Conservation (phyloP, 345 rosid genomes). For the Abelmoschus esculentus region DNA sequence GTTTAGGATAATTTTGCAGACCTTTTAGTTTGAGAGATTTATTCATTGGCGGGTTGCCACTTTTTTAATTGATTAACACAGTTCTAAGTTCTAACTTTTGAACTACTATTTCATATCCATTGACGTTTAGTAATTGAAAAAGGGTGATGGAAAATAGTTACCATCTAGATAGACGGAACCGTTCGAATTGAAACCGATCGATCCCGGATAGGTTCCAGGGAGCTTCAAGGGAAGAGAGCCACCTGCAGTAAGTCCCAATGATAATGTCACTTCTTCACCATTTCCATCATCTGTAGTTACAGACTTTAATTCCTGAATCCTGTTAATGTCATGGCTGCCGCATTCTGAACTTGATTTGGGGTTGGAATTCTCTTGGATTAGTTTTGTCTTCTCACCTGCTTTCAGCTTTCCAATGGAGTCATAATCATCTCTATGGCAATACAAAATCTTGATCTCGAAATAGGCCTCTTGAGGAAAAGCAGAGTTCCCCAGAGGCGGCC, state of each 20-base stretch:
- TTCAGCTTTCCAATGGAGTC: constrained; percentile 17
- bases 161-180: constrained; percentile 84
- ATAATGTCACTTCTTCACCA: constrained; percentile 28
- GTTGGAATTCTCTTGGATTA: constrained; percentile 39
- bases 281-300: constrained; percentile 27
- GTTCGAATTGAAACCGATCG: constrained; percentile 79
- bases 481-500: constrained; percentile 60
- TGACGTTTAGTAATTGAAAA: no score
- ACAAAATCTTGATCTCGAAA: constrained; percentile 68
- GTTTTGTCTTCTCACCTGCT: constrained; percentile 61
- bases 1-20: neutral
- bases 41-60: neutral
- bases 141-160: constrained; percentile 20
- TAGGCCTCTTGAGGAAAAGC: constrained; percentile 91
- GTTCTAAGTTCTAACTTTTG: neutral
- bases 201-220: constrained; percentile 74
- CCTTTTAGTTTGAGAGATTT: neutral
- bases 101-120: neutral
- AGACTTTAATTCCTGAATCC: constrained; percentile 35
- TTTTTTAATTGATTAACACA: neutral
- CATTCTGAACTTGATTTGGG: constrained; percentile 43
- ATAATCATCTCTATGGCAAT: constrained; percentile 18
- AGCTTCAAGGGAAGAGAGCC: constrained; percentile 46
- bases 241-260: constrained; percentile 64
- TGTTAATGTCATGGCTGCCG: constrained; percentile 5